These are phyloP conservation scores for Chionographis japonica DNA, from an alignment of 106 monocot species.

Conservation along the genomic window DNA sequence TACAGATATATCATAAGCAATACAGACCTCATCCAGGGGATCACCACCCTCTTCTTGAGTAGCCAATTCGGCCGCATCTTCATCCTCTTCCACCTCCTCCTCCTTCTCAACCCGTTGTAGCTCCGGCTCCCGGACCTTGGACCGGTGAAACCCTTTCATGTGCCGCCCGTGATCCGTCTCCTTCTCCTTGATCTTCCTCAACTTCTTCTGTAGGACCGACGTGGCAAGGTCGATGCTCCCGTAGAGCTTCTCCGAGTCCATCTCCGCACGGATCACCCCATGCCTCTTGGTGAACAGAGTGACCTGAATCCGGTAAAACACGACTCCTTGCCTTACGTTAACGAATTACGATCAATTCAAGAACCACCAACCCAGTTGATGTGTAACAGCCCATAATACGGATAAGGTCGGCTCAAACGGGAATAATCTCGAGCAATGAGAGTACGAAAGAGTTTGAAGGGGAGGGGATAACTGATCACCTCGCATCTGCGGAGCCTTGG, in stretches of 20 bases:
- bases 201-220: slow-evolving; percentile 79
- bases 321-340: too few species aligned
- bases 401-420: too few species aligned
- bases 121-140: slow-evolving; percentile 45
- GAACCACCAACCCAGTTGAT: too few species aligned
- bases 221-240: slow-evolving; percentile 66
- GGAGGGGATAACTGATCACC: slow-evolving; percentile 23
- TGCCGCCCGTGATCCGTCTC: slow-evolving; percentile 81
- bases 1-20: neutral
- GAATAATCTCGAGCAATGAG: neutral
- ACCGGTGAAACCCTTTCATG: slow-evolving; percentile 72
- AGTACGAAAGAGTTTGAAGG: neutral
- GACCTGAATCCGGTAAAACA: slow-evolving; percentile 27
- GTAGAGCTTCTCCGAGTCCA: slow-evolving; percentile 56
- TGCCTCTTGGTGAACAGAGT: slow-evolving; percentile 87
- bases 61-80: slow-evolving; percentile 18
- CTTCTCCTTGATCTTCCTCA: slow-evolving; percentile 98
- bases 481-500: slow-evolving; percentile 76
- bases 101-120: slow-evolving; percentile 9
- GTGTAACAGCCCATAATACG: too few species aligned
- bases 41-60: slow-evolving; percentile 33
- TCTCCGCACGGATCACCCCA: slow-evolving; percentile 77
- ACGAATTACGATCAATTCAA: too few species aligned
- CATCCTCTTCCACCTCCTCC: slow-evolving; percentile 30
- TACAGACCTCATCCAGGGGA: slow-evolving; percentile 43